Conservation (phyloP, 768 basidiomycete genomes). For the Leccinum truebloodii region DNA sequence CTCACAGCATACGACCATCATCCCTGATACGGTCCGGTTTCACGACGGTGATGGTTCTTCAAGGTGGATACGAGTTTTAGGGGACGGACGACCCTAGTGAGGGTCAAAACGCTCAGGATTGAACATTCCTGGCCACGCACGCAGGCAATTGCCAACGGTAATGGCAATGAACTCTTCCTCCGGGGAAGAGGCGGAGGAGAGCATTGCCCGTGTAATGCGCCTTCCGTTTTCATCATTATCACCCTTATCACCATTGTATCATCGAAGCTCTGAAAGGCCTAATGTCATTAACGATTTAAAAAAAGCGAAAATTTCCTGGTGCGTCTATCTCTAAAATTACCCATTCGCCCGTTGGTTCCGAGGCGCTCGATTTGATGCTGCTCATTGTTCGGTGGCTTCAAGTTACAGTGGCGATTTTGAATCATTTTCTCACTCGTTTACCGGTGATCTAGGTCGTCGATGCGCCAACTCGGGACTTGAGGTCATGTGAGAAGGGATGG, state of each 20-base stretch:
- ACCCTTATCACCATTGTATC: neutral
- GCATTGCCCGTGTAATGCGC: neutral
- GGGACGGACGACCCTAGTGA: neutral
- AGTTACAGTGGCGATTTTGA: neutral
- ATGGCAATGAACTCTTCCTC: neutral
- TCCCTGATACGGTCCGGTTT: neutral
- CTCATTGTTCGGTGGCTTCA: neutral
- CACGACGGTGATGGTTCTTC: neutral
- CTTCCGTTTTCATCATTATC: neutral
- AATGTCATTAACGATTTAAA: neutral
- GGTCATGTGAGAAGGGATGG: neutral
- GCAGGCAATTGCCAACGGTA: neutral
- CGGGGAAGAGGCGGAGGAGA: neutral
- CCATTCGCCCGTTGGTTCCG: neutral
- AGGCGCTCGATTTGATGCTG: neutral
- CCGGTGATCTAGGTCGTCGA: constrained; percentile 16
- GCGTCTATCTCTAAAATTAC: neutral
- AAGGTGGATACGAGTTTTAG: neutral
- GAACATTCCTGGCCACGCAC: neutral
- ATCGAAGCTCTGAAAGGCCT: neutral
- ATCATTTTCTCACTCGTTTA: constrained; percentile 48
- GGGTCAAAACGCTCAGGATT: neutral
- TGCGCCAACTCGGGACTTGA: constrained; percentile 4
- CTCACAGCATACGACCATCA: neutral
- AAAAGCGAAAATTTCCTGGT: neutral